Conservation (phyloP, 2,329 filamentous ascomycete species). For the Colletotrichum lentis region DNA sequence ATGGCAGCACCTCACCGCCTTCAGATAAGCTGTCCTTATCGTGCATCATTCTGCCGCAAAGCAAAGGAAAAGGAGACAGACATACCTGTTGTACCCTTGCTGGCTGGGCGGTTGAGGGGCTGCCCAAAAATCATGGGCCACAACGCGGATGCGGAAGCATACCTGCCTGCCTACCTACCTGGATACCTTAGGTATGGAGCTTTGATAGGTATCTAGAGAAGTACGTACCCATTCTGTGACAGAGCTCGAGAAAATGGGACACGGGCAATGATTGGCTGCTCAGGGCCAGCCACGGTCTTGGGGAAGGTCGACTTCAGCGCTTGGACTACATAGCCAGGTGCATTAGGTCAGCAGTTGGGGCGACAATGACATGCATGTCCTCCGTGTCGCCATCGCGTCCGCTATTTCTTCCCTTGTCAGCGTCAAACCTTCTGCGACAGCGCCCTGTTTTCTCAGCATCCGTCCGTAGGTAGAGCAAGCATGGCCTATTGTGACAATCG, state of each 20-base stretch:
- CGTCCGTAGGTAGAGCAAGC: conserved; percentile 4
- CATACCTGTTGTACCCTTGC: conserved; percentile 1
- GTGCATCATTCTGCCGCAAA: conserved; percentile 6
- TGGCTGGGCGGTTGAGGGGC: too few relatives aligned
- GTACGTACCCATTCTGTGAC: background rate
- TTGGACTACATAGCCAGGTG: background rate
- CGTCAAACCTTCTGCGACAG: background rate
- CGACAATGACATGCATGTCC: conserved; percentile 16
- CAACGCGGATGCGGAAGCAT: background rate
- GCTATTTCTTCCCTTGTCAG: background rate
- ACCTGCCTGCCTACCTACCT: too few relatives aligned
- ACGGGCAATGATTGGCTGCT: conserved; percentile 22
- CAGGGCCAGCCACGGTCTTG: conserved; percentile 7
- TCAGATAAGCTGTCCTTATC: conserved; percentile 26
- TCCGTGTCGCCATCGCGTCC: conserved; percentile 30
- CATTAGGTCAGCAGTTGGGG: conserved; percentile 32
- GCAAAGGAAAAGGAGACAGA: background rate
- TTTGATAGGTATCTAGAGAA: background rate
- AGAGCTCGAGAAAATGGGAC: background rate
- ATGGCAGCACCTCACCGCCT: background rate
- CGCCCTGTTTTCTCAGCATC: background rate
- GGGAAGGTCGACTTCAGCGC: conserved; percentile 10
- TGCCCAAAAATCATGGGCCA: background rate
- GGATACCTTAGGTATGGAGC: background rate
- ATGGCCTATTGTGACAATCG: conserved; percentile 11